Evolutionary conservation across 805 yeast genomes (phyloP), one percentile per base, ranked within the genome.

Genomic region (Metschnikowia borealis): DNA sequence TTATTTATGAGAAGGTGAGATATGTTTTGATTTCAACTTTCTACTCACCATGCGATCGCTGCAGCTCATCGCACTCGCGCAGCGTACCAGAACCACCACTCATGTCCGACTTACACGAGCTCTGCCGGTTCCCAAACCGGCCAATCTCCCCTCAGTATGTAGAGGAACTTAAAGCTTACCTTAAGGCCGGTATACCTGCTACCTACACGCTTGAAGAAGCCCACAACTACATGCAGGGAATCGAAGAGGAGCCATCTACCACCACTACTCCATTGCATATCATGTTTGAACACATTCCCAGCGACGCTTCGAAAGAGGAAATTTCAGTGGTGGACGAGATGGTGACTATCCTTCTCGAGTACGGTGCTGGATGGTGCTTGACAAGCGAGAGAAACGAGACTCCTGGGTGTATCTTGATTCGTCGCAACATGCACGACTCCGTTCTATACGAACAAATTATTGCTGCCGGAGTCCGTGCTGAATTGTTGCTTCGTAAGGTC

Each of bases 311-410:
- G 0, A 74, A 67, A 0, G 86, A 81, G 49, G 73, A 74, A 49
- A 55, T 63, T 0, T 45, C 42, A 2, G 72, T 80, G 1, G 76
- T 84, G 0, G 51, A 69, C 32, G 64, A 68, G 11, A 75, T 91
- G 82, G 82, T 89, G 51, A 80, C 81, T 29, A 76, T 73, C 18
- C 66, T 91, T 51, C 84, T 91, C 56, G 82, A 87, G 61, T 85
- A 82, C 63, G 97, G 97, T 29, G 96, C 96, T 0, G 96, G 95
- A 8, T 91, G 97, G 97, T 84, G 86, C 66, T 74, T 87, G 58
- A 71, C 83, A 2, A 95, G 90, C 64, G 78, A 74, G 51, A 79
- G 84, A 47, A 75, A 81, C 56, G 83, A 84, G 54, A 88, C 97
- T 0, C 89, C 97, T 0, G 98, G 96, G 2, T 91, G 96, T 66